Evolutionary conservation across 1,139 yeast species (phyloP).

Genomic region (Pichia sp.): DNA sequence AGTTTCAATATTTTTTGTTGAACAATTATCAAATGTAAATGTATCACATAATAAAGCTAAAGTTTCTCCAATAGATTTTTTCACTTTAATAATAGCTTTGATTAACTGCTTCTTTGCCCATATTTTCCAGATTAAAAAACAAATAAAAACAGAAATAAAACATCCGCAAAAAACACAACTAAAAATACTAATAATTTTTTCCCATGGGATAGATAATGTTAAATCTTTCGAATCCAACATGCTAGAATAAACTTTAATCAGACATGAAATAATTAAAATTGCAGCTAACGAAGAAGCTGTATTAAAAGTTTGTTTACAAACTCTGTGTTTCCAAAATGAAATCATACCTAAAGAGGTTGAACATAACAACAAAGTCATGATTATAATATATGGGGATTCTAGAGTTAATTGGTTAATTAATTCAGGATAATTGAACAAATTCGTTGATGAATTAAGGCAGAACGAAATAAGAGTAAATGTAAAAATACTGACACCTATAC

Average conservation of each 20-base stretch:
- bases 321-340: constrained; percentile 63
- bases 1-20: constrained; percentile 2
- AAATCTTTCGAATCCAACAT: constrained; percentile 48
- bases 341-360: constrained; percentile 57
- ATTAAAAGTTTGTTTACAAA: constrained; percentile 64
- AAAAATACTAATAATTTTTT: constrained; percentile 50
- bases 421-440: no score
- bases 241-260: constrained; percentile 51
- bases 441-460: no score
- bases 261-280: constrained; percentile 62
- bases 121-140: constrained; percentile 48
- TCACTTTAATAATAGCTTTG: constrained; percentile 28
- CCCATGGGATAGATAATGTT: constrained; percentile 35
- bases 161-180: constrained; percentile 61
- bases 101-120: constrained; percentile 12
- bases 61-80: constrained; percentile 22
- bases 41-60: constrained; percentile 13
- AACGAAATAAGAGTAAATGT: constrained; percentile 52
- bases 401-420: neutral
- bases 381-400: constrained; percentile 7
- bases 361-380: constrained; percentile 37
- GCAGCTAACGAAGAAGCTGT: constrained; percentile 79
- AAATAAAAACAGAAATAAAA: constrained; percentile 48
- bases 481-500: constrained; percentile 48
- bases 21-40: constrained; percentile 7